Evolutionary conservation across 192 early-diverging fungal species (phyloP).

Genomic region (Rhizoclosmatium sp.): DNA sequence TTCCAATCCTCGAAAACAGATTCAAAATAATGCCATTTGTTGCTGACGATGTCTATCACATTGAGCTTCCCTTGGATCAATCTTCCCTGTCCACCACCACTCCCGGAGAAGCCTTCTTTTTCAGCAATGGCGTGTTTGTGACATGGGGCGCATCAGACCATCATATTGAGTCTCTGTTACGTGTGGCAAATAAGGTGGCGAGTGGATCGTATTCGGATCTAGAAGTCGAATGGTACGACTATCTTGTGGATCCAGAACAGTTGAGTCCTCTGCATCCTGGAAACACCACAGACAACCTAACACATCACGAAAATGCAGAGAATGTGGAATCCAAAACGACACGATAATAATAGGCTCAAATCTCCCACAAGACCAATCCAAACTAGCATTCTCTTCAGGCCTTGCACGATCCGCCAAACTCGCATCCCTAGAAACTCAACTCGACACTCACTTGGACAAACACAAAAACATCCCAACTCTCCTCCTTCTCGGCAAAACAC

Average conservation of each 20-base stretch:
- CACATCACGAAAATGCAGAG: conserved; percentile 1
- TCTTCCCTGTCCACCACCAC: neutral
- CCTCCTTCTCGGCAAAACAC: conserved; percentile 54
- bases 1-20: conserved; percentile 49
- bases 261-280: neutral
- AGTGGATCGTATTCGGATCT: conserved; percentile 42
- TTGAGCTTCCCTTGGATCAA: conserved; percentile 34
- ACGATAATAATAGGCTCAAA: conserved; percentile 58
- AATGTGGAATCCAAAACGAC: conserved; percentile 56
- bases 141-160: conserved; percentile 60
- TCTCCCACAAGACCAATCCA: conserved; percentile 53
- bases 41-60: conserved; percentile 62
- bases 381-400: conserved; percentile 67
- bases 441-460: conserved; percentile 59
- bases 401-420: conserved; percentile 64
- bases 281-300: neutral
- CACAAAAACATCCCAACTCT: conserved; percentile 56
- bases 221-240: conserved; percentile 65
- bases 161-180: conserved; percentile 49
- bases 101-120: conserved; percentile 50
- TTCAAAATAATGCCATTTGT: conserved; percentile 57
- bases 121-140: conserved; percentile 62
- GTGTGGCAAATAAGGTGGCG: conserved; percentile 54
- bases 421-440: conserved; percentile 58
- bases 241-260: conserved; percentile 51